Conservation (phyloP, 495 filamentous ascomycete genomes). For the Xylaria grammica region DNA sequence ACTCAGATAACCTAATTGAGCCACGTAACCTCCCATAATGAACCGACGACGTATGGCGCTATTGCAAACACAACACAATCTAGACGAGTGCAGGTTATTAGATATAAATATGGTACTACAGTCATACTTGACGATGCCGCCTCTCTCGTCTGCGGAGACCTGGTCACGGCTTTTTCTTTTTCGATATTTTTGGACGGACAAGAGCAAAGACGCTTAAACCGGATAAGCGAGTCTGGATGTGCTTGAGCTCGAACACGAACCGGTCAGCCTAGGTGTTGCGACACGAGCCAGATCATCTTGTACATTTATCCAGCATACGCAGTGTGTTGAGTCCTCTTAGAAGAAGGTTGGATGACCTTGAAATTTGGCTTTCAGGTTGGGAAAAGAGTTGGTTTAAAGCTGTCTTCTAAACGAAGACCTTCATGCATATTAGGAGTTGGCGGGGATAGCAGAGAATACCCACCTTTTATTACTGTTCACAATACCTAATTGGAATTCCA, state of each 20-base stretch:
- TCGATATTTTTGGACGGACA: not conserved
- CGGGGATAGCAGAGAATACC: conserved; percentile 5
- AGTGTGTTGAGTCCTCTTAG: not conserved
- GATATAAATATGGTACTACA: not conserved
- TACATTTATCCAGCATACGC: not conserved
- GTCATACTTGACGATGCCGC: not conserved
- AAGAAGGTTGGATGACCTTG: not conserved
- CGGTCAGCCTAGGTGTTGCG: not conserved
- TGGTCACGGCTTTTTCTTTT: not conserved
- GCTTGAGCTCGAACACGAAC: too few species aligned
- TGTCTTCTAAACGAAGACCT: too few species aligned
- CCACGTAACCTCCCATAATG: not conserved
- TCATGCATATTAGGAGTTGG: conserved; percentile 15
- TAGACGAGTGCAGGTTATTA: not conserved
- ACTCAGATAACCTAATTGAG: not conserved
- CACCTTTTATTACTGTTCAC: conserved; percentile 4
- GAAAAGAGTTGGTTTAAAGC: conserved; percentile 2
- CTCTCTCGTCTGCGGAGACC: not conserved
- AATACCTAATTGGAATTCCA: conserved; percentile 18
- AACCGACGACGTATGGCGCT: not conserved
- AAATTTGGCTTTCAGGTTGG: not conserved
- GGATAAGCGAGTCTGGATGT: not conserved
- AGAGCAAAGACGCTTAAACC: not conserved
- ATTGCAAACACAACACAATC: not conserved
- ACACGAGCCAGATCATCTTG: not conserved